Evolutionary conservation across 768 basidiomycete species (phyloP).

Genomic region (Phlebiopsis flavidoalba): DNA sequence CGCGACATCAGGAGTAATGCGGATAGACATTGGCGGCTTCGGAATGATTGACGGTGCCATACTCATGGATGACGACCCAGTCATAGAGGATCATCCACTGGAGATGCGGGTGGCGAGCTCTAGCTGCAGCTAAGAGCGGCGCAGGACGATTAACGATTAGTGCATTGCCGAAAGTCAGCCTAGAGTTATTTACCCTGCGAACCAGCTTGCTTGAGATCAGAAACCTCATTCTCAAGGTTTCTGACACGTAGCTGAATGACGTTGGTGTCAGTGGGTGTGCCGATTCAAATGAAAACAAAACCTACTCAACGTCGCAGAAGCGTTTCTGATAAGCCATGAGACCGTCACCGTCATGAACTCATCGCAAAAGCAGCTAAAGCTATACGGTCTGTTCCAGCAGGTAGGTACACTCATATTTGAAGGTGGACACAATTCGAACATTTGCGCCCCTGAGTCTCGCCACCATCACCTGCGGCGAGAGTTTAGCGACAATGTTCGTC

Average conservation of each 20-base stretch:
- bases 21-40: not conserved
- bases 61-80: not conserved
- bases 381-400: conserved; percentile 37
- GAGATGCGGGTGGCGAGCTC: not conserved
- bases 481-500: not conserved
- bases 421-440: conserved; percentile 53
- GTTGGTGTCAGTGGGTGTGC: too few species aligned
- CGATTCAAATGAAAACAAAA: not conserved
- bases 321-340: conserved; percentile 1
- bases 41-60: not conserved
- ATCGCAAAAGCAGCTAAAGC: not conserved
- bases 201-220: not conserved
- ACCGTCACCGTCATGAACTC: not conserved
- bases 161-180: not conserved
- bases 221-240: conserved; percentile 8
- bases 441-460: conserved; percentile 24
- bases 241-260: conserved; percentile 7
- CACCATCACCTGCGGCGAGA: conserved; percentile 6
- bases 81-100: not conserved
- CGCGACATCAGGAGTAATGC: not conserved
- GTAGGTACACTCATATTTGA: conserved; percentile 48
- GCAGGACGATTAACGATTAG: not conserved
- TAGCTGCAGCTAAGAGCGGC: not conserved
- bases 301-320: conserved; percentile 9
- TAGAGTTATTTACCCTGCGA: not conserved